Percentiles rank a stretch among this genome's conserved stretches.
phyloP scores from a whole-genome alignment of 208 protist species.

The Crithidia fasciculata region DNA sequence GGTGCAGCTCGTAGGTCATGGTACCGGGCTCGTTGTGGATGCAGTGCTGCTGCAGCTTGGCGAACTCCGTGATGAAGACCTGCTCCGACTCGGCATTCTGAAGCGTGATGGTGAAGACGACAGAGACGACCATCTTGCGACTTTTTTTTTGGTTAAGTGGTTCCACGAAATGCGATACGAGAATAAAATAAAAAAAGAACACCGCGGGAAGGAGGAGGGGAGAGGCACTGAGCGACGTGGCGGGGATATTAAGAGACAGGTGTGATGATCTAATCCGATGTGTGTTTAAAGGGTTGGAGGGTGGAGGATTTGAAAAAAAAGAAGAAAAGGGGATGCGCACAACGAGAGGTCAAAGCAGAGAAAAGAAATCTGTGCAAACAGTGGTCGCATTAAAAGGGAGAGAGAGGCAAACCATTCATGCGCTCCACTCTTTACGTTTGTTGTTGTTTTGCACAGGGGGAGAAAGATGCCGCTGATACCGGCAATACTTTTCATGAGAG shows the following conservation, averaged over 20 bases:
- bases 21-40: conserved; percentile 64
- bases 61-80: conserved; percentile 51
- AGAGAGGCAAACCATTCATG: not conserved
- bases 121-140: conserved; percentile 52
- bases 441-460: too few relatives aligned
- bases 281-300: too few relatives aligned
- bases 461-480: too few relatives aligned
- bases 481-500: too few relatives aligned
- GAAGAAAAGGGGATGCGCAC: not conserved
- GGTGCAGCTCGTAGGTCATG: conserved; percentile 73
- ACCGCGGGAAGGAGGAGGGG: too few relatives aligned
- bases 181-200: conserved; percentile 8
- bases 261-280: too few relatives aligned
- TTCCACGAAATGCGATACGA: not conserved
- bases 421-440: too few relatives aligned
- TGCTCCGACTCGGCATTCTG: conserved; percentile 35
- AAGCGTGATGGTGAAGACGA: conserved; percentile 60
- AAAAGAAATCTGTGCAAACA: not conserved
- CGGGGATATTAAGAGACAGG: too few relatives aligned
- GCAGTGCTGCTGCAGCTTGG: conserved; percentile 47
- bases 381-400: conserved; percentile 3
- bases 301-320: not conserved
- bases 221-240: too few relatives aligned
- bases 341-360: not conserved
- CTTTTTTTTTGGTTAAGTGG: conserved; percentile 1